phyloP scores from a whole-genome alignment of 345 rosid species.

The Hypericum androsaemum region DNA sequence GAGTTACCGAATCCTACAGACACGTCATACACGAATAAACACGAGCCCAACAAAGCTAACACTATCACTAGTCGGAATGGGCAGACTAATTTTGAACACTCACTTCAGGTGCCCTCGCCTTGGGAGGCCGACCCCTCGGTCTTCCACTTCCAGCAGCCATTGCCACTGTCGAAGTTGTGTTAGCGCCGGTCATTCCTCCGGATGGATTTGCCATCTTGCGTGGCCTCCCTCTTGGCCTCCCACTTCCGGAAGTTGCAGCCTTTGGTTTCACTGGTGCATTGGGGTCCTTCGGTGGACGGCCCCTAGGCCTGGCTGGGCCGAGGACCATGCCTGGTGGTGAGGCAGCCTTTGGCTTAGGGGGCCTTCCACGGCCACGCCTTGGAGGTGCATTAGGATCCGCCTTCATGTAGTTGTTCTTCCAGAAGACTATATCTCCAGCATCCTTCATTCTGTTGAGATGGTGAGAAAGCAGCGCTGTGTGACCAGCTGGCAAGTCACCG shows the following conservation, averaged over 20 bases:
- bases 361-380: constrained; percentile 86
- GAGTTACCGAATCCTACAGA: background rate
- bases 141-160: constrained; percentile 20
- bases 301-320: constrained; percentile 52
- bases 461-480: constrained; percentile 46
- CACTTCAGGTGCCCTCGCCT: constrained; percentile 21
- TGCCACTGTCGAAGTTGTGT: constrained; percentile 10
- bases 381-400: constrained; percentile 71
- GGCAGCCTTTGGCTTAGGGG: constrained; percentile 51
- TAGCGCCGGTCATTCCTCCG: constrained; percentile 32
- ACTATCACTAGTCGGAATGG: background rate
- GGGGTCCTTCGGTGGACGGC: constrained; percentile 53
- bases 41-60: background rate
- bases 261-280: constrained; percentile 39
- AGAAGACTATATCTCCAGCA: constrained; percentile 44
- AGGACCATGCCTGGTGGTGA: constrained; percentile 16
- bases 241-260: constrained; percentile 8
- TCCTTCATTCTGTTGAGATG: constrained; percentile 63
- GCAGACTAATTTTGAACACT: constrained; percentile 22
- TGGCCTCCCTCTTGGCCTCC: constrained; percentile 1
- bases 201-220: constrained; percentile 28
- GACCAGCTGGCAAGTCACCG: constrained; percentile 44
- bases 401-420: constrained; percentile 69
- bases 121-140: constrained; percentile 25
- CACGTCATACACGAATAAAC: background rate